Conservation (phyloP, 2,329 filamentous ascomycete species). For the Pochonia chlamydosporia region DNA sequence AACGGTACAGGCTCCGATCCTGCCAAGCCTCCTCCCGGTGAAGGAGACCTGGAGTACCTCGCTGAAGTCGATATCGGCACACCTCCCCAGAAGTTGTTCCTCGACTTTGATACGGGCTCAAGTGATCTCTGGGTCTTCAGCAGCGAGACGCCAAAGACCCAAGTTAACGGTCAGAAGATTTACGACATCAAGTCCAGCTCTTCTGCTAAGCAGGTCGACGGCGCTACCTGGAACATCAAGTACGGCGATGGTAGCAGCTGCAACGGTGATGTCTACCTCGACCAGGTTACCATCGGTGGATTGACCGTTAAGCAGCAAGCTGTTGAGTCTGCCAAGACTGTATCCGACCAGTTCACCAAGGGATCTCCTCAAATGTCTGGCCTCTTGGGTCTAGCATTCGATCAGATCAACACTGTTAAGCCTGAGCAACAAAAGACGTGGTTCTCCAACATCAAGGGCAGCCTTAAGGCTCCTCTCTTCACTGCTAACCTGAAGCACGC, state of each 20-base stretch:
- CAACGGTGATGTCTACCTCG: constrained; percentile 36
- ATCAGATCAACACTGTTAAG: constrained; percentile 33
- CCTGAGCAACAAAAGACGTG: constrained; percentile 37
- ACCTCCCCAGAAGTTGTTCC: constrained; percentile 11
- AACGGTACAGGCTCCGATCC: constrained; percentile 8
- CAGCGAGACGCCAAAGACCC: constrained; percentile 30
- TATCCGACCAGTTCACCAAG: constrained; percentile 33
- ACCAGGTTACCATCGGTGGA: constrained; percentile 35
- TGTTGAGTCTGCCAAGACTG: constrained; percentile 34
- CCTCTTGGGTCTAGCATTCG: constrained; percentile 38
- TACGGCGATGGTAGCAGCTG: constrained; percentile 39
- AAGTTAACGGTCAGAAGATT: constrained; percentile 31
- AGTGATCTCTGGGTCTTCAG: constrained; percentile 30
- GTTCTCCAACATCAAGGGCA: constrained; percentile 25
- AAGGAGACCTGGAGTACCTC: constrained; percentile 10
- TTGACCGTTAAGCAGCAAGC: constrained; percentile 34
- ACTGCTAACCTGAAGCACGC: constrained; percentile 60
- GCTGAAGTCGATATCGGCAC: constrained; percentile 14
- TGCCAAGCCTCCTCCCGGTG: constrained; percentile 7
- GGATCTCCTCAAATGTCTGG: constrained; percentile 35
- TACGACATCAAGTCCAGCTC: constrained; percentile 32
- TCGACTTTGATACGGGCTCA: constrained; percentile 17
- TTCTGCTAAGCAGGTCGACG: constrained; percentile 29
- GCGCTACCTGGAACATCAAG: constrained; percentile 33
- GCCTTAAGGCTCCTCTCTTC: constrained; percentile 42